phyloP scores from a whole-genome alignment of 139 green algal species.

The Tetraselmis chui region DNA sequence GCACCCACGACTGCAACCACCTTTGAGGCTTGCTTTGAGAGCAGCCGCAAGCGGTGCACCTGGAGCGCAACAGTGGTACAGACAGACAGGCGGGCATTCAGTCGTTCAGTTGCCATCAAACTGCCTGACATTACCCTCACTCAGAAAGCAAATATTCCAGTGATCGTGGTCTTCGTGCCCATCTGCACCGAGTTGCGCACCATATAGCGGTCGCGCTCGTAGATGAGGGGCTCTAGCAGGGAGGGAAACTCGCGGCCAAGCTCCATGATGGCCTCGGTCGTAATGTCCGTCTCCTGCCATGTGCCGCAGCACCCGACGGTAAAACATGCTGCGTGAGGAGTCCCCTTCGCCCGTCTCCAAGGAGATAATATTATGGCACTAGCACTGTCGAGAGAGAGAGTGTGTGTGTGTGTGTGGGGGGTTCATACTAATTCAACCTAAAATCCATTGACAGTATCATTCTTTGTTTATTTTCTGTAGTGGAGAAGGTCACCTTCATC shows the following conservation, averaged over 20 bases:
- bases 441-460: no score
- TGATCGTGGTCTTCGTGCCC: neutral
- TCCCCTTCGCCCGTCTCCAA: no score
- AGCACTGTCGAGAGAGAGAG: no score
- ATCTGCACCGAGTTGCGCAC: no score
- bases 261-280: constrained; percentile 43
- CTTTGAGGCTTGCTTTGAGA: constrained; percentile 1
- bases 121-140: neutral
- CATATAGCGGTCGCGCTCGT: constrained; percentile 41
- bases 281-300: constrained; percentile 21
- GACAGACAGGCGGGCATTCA: neutral
- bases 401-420: no score
- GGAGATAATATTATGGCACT: no score
- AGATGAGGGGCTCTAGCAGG: constrained; percentile 32
- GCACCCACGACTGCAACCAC: constrained; percentile 38
- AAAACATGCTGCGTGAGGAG: no score
- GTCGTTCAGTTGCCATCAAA: neutral
- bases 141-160: neutral
- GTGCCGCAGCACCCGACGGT: no score
- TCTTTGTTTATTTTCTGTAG: no score
- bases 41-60: constrained; percentile 17
- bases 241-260: constrained; percentile 33
- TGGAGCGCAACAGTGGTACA: neutral
- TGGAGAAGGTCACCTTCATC: constrained; percentile 27
- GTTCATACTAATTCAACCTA: no score